Base-by-base conservation (phyloP, 2,329 filamentous ascomycete genomes). In the Fusarium dlaminii region DNA sequence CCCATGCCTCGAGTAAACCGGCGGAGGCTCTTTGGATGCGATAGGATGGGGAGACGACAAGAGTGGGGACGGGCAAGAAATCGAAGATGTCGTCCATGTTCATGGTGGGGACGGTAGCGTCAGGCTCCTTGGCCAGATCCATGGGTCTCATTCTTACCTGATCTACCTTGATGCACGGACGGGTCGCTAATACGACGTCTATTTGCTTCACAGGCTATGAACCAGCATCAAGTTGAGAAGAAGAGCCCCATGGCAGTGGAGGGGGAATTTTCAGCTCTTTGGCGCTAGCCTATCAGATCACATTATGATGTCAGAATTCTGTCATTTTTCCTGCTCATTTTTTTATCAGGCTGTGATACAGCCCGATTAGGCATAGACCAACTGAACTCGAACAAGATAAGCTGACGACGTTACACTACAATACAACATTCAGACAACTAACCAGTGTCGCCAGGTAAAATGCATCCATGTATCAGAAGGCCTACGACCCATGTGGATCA, bases 181-280 rank as follows among this genome's bases (percentile, higher is more conserved):
- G 40, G 17, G n/a, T 48, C 61, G 61, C 56, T 64, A 43, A 64
- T 49, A 62, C 36, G 36, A 64, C 29, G 12, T 64, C 61, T 62
- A 34, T 34, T 36, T 10, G 24, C 39, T 36, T 46, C 22, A n/a
- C 7, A 18, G 37, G 10, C n/a, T 40, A n/a, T 20, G 22, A 37
- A 8, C 20, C 51, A 27, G 30, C 24, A 22, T 39, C 39, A 32
- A 20, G 20, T 37, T 30, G 36, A 30, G 57, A 3, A 17, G 3
- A 24, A 52, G 4, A 34, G 17, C 18, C 45, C 3, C 15, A 13
- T n/a, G 27, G 6, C 22, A 22, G 17, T n/a, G 29, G 18, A 54
- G 14, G 57, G 8, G 7, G 36, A 12, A 27, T 60, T 13, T n/a
- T 42, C 57, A 13, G 24, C 34, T n/a, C 13, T 27, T 36, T 32